These are phyloP conservation scores for Heliamphora ciliata DNA, from an alignment of 179 eudicot species.

Conservation along the genomic window DNA sequence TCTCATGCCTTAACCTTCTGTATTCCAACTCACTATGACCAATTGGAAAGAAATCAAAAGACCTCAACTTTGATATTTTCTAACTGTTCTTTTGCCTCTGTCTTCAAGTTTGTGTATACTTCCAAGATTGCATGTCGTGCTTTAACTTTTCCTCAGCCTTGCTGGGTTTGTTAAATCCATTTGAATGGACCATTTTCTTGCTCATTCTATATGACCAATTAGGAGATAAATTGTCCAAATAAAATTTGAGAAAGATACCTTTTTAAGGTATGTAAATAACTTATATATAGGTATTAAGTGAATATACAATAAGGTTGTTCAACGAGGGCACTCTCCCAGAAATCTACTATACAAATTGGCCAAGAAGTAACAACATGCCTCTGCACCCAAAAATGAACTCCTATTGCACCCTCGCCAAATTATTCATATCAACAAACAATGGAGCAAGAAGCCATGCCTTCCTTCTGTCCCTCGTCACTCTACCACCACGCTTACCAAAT, in stretches of 20 bases:
- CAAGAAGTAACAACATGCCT: no score
- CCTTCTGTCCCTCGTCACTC: no score
- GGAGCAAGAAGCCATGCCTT: no score
- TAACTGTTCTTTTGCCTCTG: not conserved
- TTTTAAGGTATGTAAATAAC: no score
- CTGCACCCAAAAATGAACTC: no score
- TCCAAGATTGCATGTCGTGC: not conserved
- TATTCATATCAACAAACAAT: no score
- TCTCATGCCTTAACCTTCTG: not conserved
- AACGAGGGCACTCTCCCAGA: no score
- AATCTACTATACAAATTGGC: no score
- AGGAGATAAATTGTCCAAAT: not conserved
- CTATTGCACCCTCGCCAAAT: no score
- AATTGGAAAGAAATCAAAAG: not conserved
- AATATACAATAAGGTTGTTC: no score
- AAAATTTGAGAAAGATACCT: not conserved
- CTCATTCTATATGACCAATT: not conserved
- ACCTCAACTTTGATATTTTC: not conserved
- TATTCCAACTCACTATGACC: not conserved
- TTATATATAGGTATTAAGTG: no score
- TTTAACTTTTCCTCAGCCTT: not conserved
- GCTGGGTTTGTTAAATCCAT: not conserved
- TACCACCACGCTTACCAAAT: no score
- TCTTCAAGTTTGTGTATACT: not conserved
- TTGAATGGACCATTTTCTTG: not conserved